Conservation (phyloP, 345 rosid genomes). For the Fremontodendron californicum region DNA sequence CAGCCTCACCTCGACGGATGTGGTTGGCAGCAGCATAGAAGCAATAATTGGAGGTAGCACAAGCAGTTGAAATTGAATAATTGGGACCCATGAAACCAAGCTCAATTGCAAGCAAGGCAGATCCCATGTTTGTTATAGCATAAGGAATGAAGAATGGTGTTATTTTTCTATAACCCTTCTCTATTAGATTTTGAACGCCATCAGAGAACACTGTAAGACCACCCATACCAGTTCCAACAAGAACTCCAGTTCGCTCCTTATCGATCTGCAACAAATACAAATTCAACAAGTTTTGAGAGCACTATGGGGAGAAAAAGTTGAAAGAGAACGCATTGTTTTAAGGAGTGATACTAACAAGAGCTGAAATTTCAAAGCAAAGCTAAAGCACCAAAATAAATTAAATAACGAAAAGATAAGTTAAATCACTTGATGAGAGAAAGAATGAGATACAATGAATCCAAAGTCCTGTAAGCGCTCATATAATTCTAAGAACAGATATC, state of each 20-base stretch:
- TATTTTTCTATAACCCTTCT: slow-evolving; percentile 85
- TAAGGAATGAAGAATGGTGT: slow-evolving; percentile 96
- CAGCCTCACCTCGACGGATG: slow-evolving; percentile 97
- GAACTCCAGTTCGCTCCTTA: slow-evolving; percentile 79
- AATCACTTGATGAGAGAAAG: background rate
- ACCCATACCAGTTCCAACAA: slow-evolving; percentile 99
- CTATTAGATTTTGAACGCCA: slow-evolving; percentile 77
- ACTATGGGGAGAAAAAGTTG: background rate
- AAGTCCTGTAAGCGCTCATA: background rate
- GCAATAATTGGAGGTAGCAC: slow-evolving; percentile 97
- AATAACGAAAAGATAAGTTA: background rate
- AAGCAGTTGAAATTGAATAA: slow-evolving; percentile 95
- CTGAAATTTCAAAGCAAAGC: background rate
- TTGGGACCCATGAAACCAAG: slow-evolving; percentile 99
- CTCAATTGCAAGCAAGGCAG: slow-evolving; percentile 90
- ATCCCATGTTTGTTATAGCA: slow-evolving; percentile 97
- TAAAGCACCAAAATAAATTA: background rate
- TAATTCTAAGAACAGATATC: background rate
- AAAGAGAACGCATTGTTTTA: background rate
- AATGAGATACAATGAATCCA: background rate
- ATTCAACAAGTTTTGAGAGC: background rate
- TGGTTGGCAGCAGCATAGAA: slow-evolving; percentile 98
- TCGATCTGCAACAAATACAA: slow-evolving; percentile 53
- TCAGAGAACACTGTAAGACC: slow-evolving; percentile 92
- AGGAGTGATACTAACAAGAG: background rate